Evolutionary conservation across 208 protist genomes (phyloP).

Genomic region (Trypanosoma scelopori): DNA sequence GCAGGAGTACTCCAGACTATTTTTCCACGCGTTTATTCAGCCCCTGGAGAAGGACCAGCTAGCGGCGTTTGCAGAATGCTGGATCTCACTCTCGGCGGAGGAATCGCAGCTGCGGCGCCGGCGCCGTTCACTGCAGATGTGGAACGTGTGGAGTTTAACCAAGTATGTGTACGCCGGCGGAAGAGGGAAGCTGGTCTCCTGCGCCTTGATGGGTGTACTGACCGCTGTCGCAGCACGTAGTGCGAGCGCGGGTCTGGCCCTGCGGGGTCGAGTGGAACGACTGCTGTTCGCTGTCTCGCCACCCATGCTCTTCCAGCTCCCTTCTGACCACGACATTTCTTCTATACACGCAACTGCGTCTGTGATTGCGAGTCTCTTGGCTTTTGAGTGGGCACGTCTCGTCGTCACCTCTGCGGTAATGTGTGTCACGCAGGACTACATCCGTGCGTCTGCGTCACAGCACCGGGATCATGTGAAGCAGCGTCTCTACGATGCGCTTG

Average conservation of each 20-base stretch:
- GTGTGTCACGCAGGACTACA: conserved; percentile 43
- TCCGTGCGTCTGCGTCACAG: conserved; percentile 39
- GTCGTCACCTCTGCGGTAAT: conserved; percentile 44
- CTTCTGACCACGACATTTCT: neutral
- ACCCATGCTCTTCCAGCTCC: conserved; percentile 20
- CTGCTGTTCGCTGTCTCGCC: conserved; percentile 16
- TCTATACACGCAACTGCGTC: neutral
- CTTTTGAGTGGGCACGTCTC: conserved; percentile 52
- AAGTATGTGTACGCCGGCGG: conserved; percentile 62
- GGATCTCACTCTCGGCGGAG: conserved; percentile 38
- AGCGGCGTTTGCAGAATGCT: conserved; percentile 30
- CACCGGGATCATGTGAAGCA: conserved; percentile 51
- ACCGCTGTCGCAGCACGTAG: conserved; percentile 49
- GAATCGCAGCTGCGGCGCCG: conserved; percentile 33
- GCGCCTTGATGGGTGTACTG: conserved; percentile 37
- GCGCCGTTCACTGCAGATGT: conserved; percentile 29
- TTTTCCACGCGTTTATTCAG: conserved; percentile 39
- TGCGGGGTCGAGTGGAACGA: conserved; percentile 37
- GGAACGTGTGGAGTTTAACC: conserved; percentile 47
- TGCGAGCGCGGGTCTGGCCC: conserved; percentile 29
- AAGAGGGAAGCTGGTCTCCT: conserved; percentile 34
- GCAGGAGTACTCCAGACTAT: conserved; percentile 24
- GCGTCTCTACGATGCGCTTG: conserved; percentile 64
- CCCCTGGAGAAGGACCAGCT: conserved; percentile 2
- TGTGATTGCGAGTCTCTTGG: conserved; percentile 38